A percentile compares a stretch with the other conserved stretches of the same genome.
These are phyloP conservation scores for Fusarium floridanum DNA, from an alignment of 2,329 filamentous ascomycete species.

Conservation along the genomic window DNA sequence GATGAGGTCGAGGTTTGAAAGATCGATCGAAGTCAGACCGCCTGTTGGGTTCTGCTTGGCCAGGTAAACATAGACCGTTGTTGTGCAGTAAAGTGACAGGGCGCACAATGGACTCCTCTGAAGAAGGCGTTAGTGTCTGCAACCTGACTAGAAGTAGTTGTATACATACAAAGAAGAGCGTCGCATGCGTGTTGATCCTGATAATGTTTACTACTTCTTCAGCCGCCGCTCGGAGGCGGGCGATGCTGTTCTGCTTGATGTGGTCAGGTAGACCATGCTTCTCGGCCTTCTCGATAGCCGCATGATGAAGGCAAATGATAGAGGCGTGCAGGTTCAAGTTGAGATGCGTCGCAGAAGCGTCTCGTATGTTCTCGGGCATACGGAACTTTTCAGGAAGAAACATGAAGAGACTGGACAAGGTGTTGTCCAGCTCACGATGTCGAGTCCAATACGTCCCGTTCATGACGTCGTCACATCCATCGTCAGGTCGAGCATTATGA, in stretches of 20 bases:
- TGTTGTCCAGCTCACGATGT: slow-evolving; percentile 85
- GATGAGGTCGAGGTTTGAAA: slow-evolving; percentile 77
- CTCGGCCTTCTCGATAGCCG: slow-evolving; percentile 86
- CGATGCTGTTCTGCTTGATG: slow-evolving; percentile 77
- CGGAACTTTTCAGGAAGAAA: slow-evolving; percentile 81
- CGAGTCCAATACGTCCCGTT: slow-evolving; percentile 87
- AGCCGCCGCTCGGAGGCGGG: slow-evolving; percentile 82
- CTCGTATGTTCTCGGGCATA: slow-evolving; percentile 75
- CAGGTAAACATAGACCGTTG: slow-evolving; percentile 85
- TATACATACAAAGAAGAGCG: slow-evolving; percentile 72
- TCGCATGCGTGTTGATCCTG: slow-evolving; percentile 79
- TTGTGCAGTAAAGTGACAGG: slow-evolving; percentile 87
- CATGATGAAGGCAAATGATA: slow-evolving; percentile 89
- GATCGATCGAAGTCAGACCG: slow-evolving; percentile 62
- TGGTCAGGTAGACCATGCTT: slow-evolving; percentile 74
- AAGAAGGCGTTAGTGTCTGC: background rate
- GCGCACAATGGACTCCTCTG: slow-evolving; percentile 61
- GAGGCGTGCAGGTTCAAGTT: slow-evolving; percentile 93
- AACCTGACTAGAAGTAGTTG: background rate
- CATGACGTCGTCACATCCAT: slow-evolving; percentile 79
- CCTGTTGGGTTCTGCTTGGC: slow-evolving; percentile 75
- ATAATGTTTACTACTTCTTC: slow-evolving; percentile 88
- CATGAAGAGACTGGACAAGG: slow-evolving; percentile 81
- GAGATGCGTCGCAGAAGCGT: slow-evolving; percentile 81
- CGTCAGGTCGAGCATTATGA: slow-evolving; percentile 77